Base-by-base conservation (phyloP, 2,329 filamentous ascomycete genomes). In the Fusarium bulbicola region DNA sequence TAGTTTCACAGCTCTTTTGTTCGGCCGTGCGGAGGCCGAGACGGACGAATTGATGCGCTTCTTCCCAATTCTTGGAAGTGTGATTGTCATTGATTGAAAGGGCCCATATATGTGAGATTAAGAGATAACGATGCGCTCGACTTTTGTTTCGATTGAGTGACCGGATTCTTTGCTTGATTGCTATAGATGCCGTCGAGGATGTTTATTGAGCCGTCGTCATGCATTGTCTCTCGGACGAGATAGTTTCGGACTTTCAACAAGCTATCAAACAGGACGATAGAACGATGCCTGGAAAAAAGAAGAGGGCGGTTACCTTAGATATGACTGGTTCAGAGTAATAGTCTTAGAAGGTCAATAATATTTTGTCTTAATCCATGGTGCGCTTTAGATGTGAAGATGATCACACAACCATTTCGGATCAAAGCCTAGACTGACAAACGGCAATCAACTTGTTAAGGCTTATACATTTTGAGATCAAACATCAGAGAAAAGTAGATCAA, bases 21-120 rank as follows among this genome's bases (percentile, higher is more conserved):
- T 60, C 43, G 34, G 34, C 63, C 71, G 68, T 42, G 8, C 75
- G 75, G 72, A 76, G 52, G 34, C 74, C 74, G 74, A 75, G 12
- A 50, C 70, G 72, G 75, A 70, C 74, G 36, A 74, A 72, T 34
- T 40, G 30, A 32, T 26, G 16, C 20, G 6, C 21, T 15, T 20
- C n/a, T 52, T 59, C 12, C n/a, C 37, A 50, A 52, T 34, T 21
- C 26, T 28, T 39, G 15, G 9, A 65, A 21, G 21, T 69, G 39
- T 39, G 45, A n/a, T 32, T 21, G 58, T 62, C 54, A 61, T 49
- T 28, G 49, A 56, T 6, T 6, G 26, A 34, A 8, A 59, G 4
- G 9, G 16, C 30, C 18, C 39, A 18, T 10, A 18, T 30, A 21
- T 30, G 2, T n/a, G 21, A 59, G 15, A 45, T 43, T 7, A 52